Evolutionary conservation across 2,329 filamentous ascomycete species (phyloP), one percentile per base, ranked within the genome.

Genomic region (Aureobasidium vineae): DNA sequence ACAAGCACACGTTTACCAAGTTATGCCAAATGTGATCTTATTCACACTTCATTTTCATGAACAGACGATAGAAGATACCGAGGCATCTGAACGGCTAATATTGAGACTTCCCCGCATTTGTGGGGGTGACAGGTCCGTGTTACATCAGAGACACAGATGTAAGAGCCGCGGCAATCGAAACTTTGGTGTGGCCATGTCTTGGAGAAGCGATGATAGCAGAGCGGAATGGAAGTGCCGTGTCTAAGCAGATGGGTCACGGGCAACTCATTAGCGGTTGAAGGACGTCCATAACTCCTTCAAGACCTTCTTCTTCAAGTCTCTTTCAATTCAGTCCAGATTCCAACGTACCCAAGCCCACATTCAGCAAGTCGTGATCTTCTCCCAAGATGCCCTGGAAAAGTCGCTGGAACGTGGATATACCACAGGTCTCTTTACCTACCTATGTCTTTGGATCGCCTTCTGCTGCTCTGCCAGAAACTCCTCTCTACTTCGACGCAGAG

Each of bases 401-500:
- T 1, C 78, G 79, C 59, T 85, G 79, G 77, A 75, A 73, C 11
- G 74, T 82, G 36, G 73, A 79, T 26, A 78, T 83, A 50, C 83
- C 84, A 0, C 71, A 79, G 26, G 74, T 78, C 21, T 79, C 79
- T 5, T 71, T 83, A 11, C 77, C 80, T 21, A 77, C 81, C 67
- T 80, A 80, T 65, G 74, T 86, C 50, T 84, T 86, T 71, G 77
- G 75, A 26, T 84, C 82, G 0, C 81, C 83, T 3, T 80, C 79
- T 3, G 77, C 78, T 10, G 73, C 2, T 15, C 73, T 84, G 1
- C 79, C 82, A 8, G 67, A 65, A 11, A 66, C 43, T 23, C 78
- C 82, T 6, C 73, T 77, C 41, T 85, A 88, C 71, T 80, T 91
- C 61, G 90, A 92, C 71, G 85, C 89, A 10, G 83, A 86, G 41